Evolutionary conservation across 1,284 basidiomycete genomes (phyloP), one percentile per base, ranked within the genome.

Genomic region (Heterobasidion parviporum): DNA sequence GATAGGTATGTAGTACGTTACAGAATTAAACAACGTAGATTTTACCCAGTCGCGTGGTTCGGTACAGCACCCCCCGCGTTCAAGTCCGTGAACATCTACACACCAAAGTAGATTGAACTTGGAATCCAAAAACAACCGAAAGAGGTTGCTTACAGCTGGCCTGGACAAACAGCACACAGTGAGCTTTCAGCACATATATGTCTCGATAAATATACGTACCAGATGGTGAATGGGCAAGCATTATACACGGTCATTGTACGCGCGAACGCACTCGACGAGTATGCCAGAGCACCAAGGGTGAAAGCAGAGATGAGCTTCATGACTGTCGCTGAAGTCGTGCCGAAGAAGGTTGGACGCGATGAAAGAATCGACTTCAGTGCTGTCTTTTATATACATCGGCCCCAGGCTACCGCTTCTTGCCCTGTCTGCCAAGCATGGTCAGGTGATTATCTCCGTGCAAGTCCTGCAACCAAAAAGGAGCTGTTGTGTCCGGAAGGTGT

Each of bases 181-280:
- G 46, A 16, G 12, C 46, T 47, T 16, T 47, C 46, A 16, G 4
- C 18, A 10, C 10, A 6, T 6, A 6, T 26, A 48, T 33, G 20
- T 20, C 54, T 43, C 49, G n/a, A 55, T 63, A 55, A 54, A 70
- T 10, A 10, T 10, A n/a, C 38, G 38, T 12, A 41, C 73, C 72
- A 74, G 53, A 73, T 58, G 2, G 73, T 73, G 59, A 68, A 72
- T 14, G 66, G 65, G 54, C 74, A 75, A 0, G 53, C 62, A 59
- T 74, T 74, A 43, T 65, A 60, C n/a, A 76, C 73, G 2, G 62
- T 67, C 50, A 74, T 62, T 38, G 65, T 69, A 16, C 74, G 68
- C 26, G 67, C 72, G 53, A 63, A 54, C 8, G 59, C 66, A 18
- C 57, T 57, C 1, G 65, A 38, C 16, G 60, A 52, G 33, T 66